Evolutionary conservation across 495 filamentous ascomycete genomes (phyloP).

Genomic region (Hyaloscypha bicolor): DNA sequence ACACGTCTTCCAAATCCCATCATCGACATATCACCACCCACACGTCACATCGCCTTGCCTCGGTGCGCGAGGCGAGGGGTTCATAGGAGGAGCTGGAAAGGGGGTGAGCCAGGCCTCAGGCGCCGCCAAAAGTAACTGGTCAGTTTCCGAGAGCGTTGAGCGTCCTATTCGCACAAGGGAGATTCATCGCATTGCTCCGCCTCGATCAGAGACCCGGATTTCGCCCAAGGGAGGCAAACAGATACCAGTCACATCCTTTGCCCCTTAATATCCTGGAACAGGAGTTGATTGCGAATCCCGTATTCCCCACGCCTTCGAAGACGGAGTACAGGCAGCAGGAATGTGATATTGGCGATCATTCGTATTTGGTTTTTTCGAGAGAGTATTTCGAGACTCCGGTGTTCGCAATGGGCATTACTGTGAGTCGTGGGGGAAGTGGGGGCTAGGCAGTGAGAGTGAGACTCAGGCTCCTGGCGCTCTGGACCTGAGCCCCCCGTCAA

Average conservation of each 20-base stretch:
- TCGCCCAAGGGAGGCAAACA: slow-evolving; percentile 3
- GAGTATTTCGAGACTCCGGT: background rate
- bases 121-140: slow-evolving; percentile 9
- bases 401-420: background rate
- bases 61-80: background rate
- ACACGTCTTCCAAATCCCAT: background rate
- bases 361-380: background rate
- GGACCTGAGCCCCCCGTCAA: too few relatives aligned
- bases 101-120: slow-evolving; percentile 2
- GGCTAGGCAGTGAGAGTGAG: background rate
- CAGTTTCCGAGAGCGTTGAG: background rate
- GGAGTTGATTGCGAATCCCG: background rate
- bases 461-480: too few relatives aligned
- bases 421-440: background rate
- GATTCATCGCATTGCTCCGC: background rate
- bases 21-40: background rate
- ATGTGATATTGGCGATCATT: slow-evolving; percentile 9
- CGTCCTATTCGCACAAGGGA: background rate
- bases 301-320: background rate
- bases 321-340: background rate
- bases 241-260: background rate
- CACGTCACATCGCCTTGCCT: slow-evolving; percentile 14
- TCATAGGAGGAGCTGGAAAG: background rate
- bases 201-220: background rate
- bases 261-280: background rate